These are phyloP conservation scores for Xanthoconium stramineum DNA, from an alignment of 768 basidiomycete species.

Conservation along the genomic window DNA sequence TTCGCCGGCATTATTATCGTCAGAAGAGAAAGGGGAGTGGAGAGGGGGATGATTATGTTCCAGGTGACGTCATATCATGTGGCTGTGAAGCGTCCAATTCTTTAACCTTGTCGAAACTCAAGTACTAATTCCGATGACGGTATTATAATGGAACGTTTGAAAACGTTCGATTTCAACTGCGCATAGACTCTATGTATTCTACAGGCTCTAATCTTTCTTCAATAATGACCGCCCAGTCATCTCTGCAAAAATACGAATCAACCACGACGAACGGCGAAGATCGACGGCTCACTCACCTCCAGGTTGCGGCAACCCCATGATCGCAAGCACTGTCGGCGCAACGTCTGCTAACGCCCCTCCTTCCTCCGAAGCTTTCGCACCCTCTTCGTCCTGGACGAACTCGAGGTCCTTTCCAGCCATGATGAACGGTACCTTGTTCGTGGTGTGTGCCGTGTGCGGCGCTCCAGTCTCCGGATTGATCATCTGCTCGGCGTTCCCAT, in stretches of 20 bases:
- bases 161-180: not conserved
- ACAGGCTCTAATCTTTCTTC: slow-evolving; percentile 22
- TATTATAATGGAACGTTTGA: not conserved
- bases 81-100: not conserved
- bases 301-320: slow-evolving; percentile 71
- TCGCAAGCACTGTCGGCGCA: slow-evolving; percentile 80
- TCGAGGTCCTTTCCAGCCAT: slow-evolving; percentile 64
- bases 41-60: no score
- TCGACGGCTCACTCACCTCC: slow-evolving; percentile 55
- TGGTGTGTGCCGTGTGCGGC: slow-evolving; percentile 91
- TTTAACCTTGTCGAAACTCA: not conserved
- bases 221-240: slow-evolving; percentile 31
- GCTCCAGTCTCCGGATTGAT: slow-evolving; percentile 75
- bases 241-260: slow-evolving; percentile 15
- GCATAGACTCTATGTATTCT: slow-evolving; percentile 8
- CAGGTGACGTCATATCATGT: slow-evolving; percentile 22
- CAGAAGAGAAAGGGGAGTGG: not conserved
- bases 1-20: slow-evolving; percentile 12
- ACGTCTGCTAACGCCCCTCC: slow-evolving; percentile 84
- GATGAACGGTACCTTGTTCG: slow-evolving; percentile 87
- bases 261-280: not conserved
- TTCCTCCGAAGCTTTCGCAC: slow-evolving; percentile 48
- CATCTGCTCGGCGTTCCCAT: slow-evolving; percentile 97
- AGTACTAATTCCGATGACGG: not conserved
- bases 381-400: slow-evolving; percentile 51